Conservation (phyloP, 768 basidiomycete species). For the Hygrocybe punicea region DNA sequence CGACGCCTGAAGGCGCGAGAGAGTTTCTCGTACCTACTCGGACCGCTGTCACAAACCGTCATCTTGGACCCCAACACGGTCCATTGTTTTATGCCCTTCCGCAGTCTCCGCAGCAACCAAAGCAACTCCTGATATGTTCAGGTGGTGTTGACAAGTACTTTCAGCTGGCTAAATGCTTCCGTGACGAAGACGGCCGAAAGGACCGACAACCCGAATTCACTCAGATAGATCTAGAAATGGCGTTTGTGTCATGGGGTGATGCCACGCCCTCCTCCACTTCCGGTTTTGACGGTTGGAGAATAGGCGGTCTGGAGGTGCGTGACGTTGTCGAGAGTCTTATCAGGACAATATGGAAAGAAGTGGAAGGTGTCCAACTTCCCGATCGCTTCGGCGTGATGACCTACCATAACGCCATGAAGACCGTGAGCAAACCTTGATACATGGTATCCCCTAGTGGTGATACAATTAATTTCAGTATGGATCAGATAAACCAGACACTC, state of each 20-base stretch:
- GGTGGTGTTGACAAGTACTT: conserved; percentile 88
- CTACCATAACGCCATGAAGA: conserved; percentile 86
- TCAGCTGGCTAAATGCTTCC: conserved; percentile 91
- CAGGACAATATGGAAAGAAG: conserved; percentile 67
- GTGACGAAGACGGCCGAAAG: conserved; percentile 92
- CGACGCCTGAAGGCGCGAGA: conserved; percentile 90
- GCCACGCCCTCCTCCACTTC: conserved; percentile 15
- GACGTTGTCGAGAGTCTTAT: conserved; percentile 74
- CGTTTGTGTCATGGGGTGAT: conserved; percentile 81
- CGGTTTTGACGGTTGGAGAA: conserved; percentile 58
- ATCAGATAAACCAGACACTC: conserved; percentile 91
- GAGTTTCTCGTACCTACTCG: conserved; percentile 91
- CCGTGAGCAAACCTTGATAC: conserved; percentile 45
- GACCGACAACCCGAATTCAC: conserved; percentile 98
- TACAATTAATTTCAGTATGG: conserved; percentile 60
- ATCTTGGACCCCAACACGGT: conserved; percentile 17
- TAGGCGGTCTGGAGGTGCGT: conserved; percentile 83
- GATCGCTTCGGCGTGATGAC: conserved; percentile 76
- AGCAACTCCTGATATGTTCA: conserved; percentile 87
- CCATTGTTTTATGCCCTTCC: conserved; percentile 82
- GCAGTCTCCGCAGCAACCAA: conserved; percentile 95
- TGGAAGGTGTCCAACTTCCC: conserved; percentile 61
- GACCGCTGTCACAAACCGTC: conserved; percentile 29
- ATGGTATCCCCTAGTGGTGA: conserved; percentile 11
- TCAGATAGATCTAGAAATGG: conserved; percentile 96